Conservation (phyloP, 2,329 filamentous ascomycete species). For the Trichoderma sp. region DNA sequence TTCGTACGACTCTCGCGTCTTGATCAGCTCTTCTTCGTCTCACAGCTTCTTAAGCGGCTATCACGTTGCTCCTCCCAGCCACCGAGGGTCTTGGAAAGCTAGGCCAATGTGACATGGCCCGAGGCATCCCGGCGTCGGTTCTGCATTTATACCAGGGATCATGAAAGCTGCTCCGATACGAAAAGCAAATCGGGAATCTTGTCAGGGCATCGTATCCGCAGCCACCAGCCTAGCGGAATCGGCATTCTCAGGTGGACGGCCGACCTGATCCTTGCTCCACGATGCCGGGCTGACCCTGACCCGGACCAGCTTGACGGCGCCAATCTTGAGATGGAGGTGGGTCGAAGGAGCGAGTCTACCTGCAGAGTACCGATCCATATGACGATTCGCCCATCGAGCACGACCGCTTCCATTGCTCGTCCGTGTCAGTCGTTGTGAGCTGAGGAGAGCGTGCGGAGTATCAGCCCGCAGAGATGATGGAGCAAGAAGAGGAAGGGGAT, state of each 20-base stretch:
- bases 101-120: background rate
- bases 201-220: conserved; percentile 13
- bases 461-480: background rate
- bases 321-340: conserved; percentile 20
- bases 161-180: too few relatives aligned
- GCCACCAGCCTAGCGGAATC: conserved; percentile 17
- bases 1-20: background rate
- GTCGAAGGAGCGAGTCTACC: background rate
- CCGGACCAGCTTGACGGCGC: background rate
- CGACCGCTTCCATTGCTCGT: background rate
- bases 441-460: background rate
- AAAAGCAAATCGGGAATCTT: background rate
- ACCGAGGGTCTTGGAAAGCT: background rate
- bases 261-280: background rate
- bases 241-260: conserved; percentile 17
- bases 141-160: background rate
- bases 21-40: background rate
- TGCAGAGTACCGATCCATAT: background rate
- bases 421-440: background rate
- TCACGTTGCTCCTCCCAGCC: too few relatives aligned
- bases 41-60: background rate
- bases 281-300: background rate
- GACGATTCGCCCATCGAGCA: background rate
- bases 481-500: background rate
- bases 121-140: conserved; percentile 3